A percentile compares a stretch with the other conserved stretches of the same genome.
Evolutionary conservation across 2,329 filamentous ascomycete species (phyloP).

Genomic region (Macrophomina pseudophaseolina): DNA sequence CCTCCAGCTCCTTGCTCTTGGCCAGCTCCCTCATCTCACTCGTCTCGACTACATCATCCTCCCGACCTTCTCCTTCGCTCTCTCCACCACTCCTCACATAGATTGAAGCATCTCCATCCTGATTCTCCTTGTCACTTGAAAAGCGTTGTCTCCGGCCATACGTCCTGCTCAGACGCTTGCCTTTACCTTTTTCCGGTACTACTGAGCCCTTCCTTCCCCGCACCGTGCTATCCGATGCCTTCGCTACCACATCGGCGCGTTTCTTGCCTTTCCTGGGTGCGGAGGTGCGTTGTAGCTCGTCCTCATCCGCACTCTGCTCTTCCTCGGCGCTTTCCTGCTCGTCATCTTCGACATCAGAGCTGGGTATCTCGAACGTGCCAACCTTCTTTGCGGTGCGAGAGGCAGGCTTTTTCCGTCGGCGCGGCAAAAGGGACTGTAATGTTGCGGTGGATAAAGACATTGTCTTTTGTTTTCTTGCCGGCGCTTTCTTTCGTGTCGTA

Average conservation of each 20-base stretch:
- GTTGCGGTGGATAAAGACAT: conserved; percentile 47
- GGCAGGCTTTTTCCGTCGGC: conserved; percentile 34
- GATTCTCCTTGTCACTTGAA: conserved; percentile 52
- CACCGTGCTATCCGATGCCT: not conserved
- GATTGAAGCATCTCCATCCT: conserved; percentile 28
- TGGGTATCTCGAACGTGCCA: conserved; percentile 49
- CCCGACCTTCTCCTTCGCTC: conserved; percentile 36
- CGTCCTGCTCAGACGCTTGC: conserved; percentile 39
- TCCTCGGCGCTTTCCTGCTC: not conserved
- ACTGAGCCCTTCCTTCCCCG: conserved; percentile 27
- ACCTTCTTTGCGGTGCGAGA: conserved; percentile 18
- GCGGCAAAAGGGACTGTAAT: conserved; percentile 52
- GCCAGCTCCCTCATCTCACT: conserved; percentile 29
- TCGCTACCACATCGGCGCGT: conserved; percentile 26
- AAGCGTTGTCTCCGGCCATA: conserved; percentile 16
- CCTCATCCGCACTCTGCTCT: conserved; percentile 46
- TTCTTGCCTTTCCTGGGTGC: conserved; percentile 33
- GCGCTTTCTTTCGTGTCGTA: conserved; percentile 14
- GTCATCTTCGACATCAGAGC: conserved; percentile 36
- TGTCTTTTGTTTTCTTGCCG: not conserved
- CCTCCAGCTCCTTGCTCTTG: conserved; percentile 47
- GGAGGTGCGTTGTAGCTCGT: conserved; percentile 43
- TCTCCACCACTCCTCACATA: conserved; percentile 40
- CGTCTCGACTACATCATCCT: conserved; percentile 32
- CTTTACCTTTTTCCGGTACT: conserved; percentile 28